Evolutionary conservation across 1,284 basidiomycete species (phyloP).

Genomic region (Sphagnurus paluster): DNA sequence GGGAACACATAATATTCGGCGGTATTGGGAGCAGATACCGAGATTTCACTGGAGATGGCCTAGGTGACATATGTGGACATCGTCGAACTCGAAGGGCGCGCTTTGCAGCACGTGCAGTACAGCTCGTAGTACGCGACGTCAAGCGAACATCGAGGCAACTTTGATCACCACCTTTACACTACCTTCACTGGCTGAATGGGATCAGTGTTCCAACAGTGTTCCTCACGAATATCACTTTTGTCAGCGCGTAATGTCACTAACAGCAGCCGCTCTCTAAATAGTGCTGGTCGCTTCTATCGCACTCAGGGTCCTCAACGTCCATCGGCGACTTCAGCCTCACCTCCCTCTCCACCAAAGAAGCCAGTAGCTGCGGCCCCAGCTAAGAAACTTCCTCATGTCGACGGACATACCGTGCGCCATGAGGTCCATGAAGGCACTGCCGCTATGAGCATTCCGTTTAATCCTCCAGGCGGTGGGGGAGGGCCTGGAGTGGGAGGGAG

Average conservation of each 20-base stretch:
- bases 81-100: too few species aligned
- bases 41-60: too few species aligned
- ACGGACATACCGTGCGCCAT: constrained; percentile 27
- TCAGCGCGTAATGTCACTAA: neutral
- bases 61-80: too few species aligned
- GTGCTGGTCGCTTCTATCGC: constrained; percentile 15
- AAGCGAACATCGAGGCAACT: neutral
- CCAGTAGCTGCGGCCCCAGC: constrained; percentile 7
- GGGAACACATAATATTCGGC: too few species aligned
- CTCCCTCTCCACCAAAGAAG: constrained; percentile 7
- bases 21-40: too few species aligned
- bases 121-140: neutral
- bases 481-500: constrained; percentile 30
- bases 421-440: constrained; percentile 40
- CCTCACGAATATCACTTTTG: constrained; percentile 2
- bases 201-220: constrained; percentile 6
- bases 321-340: constrained; percentile 3
- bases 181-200: constrained; percentile 6
- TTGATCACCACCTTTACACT: neutral
- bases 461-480: constrained; percentile 39
- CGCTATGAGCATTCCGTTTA: constrained; percentile 37
- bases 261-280: constrained; percentile 1
- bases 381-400: constrained; percentile 13
- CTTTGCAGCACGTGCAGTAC: too few species aligned
- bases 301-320: constrained; percentile 8